Percentiles rank a stretch among this genome's conserved stretches.
These are phyloP conservation scores for Zostera marina DNA, from an alignment of 116 monocot genomes.

Conservation along the genomic window DNA sequence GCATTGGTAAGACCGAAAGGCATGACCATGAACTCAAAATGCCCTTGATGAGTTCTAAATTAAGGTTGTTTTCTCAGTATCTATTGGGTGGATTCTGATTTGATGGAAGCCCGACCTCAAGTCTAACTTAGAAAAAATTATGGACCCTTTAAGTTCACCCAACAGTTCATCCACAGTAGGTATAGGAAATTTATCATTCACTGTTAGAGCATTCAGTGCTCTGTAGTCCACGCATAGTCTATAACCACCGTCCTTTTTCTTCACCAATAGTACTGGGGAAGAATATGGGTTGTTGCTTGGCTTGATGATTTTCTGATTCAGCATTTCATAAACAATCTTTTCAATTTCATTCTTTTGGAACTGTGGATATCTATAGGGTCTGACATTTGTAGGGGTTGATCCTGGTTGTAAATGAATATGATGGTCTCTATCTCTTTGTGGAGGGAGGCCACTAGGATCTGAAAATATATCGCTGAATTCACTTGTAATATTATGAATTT, in stretches of 20 bases:
- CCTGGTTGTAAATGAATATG: too few relatives aligned
- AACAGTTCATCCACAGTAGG: not conserved
- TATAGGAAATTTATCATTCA: not conserved
- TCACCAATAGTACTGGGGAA: not conserved
- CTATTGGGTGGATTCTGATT: not conserved
- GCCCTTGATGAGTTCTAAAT: not conserved
- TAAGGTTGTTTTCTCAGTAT: not conserved
- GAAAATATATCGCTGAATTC: too few relatives aligned
- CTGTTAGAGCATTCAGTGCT: not conserved
- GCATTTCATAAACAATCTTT: too few relatives aligned
- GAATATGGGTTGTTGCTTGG: not conserved
- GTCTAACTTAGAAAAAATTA: not conserved
- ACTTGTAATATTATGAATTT: too few relatives aligned
- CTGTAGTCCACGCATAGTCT: not conserved
- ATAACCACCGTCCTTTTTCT: too few relatives aligned
- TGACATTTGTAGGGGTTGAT: too few relatives aligned
- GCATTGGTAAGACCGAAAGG: not conserved
- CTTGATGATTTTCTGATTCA: too few relatives aligned
- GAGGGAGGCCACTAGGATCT: too few relatives aligned
- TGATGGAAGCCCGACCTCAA: not conserved
- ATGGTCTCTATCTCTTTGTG: too few relatives aligned
- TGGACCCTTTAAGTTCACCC: not conserved
- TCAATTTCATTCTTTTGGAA: too few relatives aligned
- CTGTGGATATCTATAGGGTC: too few relatives aligned
- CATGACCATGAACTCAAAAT: not conserved